Evolutionary conservation across 768 basidiomycete species (phyloP).

Genomic region (Punctularia strigosozonata): DNA sequence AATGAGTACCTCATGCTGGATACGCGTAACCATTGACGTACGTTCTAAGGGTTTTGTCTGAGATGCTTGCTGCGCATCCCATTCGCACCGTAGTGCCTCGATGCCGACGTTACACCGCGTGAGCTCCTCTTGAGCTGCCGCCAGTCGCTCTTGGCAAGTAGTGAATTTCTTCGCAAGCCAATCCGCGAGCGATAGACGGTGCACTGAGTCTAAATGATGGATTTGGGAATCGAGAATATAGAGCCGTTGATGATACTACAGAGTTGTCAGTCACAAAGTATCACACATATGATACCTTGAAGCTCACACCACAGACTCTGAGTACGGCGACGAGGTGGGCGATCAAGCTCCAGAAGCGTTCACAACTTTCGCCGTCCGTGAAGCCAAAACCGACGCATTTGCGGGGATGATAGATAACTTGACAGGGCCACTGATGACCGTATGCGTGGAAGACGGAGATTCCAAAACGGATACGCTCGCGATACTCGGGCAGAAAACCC

Average conservation of each 20-base stretch:
- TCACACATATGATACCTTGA: neutral
- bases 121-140: neutral
- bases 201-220: slow-evolving; percentile 8
- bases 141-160: neutral
- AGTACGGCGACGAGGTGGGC: slow-evolving; percentile 12
- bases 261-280: neutral
- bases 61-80: neutral
- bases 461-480: slow-evolving; percentile 10
- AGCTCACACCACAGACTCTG: slow-evolving; percentile 11
- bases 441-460: slow-evolving; percentile 24
- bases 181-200: slow-evolving; percentile 6
- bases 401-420: slow-evolving; percentile 22
- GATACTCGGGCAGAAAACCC: slow-evolving; percentile 3
- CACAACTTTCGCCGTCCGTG: slow-evolving; percentile 23
- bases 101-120: neutral
- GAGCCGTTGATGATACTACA: slow-evolving; percentile 17
- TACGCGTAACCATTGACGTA: neutral
- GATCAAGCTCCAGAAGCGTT: slow-evolving; percentile 21
- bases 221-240: slow-evolving; percentile 17
- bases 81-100: neutral
- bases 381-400: slow-evolving; percentile 18
- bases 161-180: slow-evolving; percentile 7
- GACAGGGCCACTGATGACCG: slow-evolving; percentile 23
- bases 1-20: neutral
- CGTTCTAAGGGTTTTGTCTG: neutral